Percentiles rank a stretch among this genome's conserved stretches.
Evolutionary conservation across 2,329 filamentous ascomycete genomes (phyloP).

Genomic region (Claviceps sp.): DNA sequence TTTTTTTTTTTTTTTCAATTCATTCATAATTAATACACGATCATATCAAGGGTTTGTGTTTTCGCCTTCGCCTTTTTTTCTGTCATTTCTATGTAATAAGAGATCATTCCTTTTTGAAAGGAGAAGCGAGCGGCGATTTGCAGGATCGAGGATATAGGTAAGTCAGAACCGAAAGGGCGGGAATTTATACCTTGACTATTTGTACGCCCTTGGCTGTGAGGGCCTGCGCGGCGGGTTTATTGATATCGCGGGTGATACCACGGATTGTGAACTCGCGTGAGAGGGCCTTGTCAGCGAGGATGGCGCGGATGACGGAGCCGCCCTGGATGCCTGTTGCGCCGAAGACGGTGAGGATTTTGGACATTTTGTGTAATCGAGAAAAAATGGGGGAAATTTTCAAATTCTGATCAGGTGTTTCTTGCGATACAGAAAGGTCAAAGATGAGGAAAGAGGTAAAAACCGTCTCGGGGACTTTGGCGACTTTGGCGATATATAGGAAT

Average conservation of each 20-base stretch:
- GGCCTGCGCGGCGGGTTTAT: constrained; percentile 24
- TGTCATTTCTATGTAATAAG: neutral
- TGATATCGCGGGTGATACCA: constrained; percentile 31
- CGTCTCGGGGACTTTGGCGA: too few species aligned
- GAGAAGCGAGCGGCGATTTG: too few species aligned
- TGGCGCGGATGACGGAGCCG: constrained; percentile 28
- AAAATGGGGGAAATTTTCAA: neutral
- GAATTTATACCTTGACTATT: constrained; percentile 16
- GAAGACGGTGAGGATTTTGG: constrained; percentile 30
- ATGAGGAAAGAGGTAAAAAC: neutral
- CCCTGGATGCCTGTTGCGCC: constrained; percentile 37
- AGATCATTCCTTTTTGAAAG: neutral
- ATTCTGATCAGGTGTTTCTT: too few species aligned
- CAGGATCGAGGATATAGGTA: too few species aligned
- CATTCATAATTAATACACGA: too few species aligned
- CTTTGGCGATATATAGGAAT: too few species aligned
- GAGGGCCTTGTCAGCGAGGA: constrained; percentile 32
- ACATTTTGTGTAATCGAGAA: constrained; percentile 12
- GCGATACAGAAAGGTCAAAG: neutral
- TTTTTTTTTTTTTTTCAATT: too few species aligned
- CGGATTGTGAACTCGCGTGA: constrained; percentile 30
- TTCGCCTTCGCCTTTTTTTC: too few species aligned
- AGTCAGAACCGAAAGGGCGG: too few species aligned
- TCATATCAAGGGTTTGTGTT: too few species aligned
- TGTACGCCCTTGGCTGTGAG: constrained; percentile 29